Percentiles rank a stretch among this genome's conserved stretches.
These are phyloP conservation scores for Gossypium gossypioides DNA, from an alignment of 441 rosid genomes.

Conservation along the genomic window DNA sequence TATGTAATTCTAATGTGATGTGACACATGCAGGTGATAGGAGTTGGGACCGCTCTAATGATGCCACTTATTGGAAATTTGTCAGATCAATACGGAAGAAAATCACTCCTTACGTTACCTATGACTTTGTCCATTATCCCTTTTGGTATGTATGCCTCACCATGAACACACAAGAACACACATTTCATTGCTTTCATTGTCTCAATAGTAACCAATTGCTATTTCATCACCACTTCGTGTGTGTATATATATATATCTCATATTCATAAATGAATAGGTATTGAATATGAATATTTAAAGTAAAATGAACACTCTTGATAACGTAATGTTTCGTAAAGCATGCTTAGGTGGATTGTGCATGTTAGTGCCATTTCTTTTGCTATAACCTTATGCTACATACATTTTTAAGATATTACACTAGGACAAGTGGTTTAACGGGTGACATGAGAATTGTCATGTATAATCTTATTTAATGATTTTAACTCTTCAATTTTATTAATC, in stretches of 20 bases:
- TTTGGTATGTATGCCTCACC: slow-evolving; percentile 21
- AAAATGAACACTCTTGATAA: too few species aligned
- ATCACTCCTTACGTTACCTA: slow-evolving; percentile 49
- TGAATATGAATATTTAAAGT: too few species aligned
- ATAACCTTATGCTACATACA: too few species aligned
- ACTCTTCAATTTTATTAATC: too few species aligned
- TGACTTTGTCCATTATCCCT: slow-evolving; percentile 46
- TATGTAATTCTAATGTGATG: not conserved
- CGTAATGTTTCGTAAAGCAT: not conserved
- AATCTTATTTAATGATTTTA: too few species aligned
- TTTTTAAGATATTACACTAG: too few species aligned
- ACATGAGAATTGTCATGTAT: too few species aligned
- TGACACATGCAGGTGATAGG: slow-evolving; percentile 38
- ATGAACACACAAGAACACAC: not conserved
- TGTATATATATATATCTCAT: too few species aligned
- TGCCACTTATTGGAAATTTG: slow-evolving; percentile 55
- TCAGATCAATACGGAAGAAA: slow-evolving; percentile 62
- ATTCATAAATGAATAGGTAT: too few species aligned
- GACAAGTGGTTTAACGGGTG: too few species aligned
- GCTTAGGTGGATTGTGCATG: not conserved
- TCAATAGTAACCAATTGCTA: not conserved
- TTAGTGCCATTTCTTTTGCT: not conserved
- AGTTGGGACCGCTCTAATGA: slow-evolving; percentile 47
- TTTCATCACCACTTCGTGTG: too few species aligned
- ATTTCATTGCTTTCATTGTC: not conserved